Conservation (phyloP, 805 yeast species). For the Debaryomyces hansenii region DNA sequence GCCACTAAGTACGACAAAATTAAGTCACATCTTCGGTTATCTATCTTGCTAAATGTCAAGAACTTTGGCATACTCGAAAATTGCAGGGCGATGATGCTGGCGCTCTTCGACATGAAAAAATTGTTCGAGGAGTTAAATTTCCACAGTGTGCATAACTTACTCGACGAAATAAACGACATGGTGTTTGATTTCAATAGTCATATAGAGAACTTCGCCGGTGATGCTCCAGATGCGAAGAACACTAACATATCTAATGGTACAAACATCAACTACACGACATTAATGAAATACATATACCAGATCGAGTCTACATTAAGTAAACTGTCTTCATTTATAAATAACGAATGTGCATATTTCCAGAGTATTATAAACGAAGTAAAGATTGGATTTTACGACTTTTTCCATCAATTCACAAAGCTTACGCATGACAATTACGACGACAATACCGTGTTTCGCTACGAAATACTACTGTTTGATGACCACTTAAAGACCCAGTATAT, state of each 20-base stretch:
- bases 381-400: conserved; percentile 10
- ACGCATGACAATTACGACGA: neutral
- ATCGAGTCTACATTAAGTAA: conserved; percentile 7
- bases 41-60: conserved; percentile 10
- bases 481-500: conserved; percentile 9
- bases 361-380: conserved; percentile 8
- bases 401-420: conserved; percentile 4
- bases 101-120: conserved; percentile 9
- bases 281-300: conserved; percentile 1
- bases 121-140: conserved; percentile 5
- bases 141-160: conserved; percentile 7
- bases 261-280: neutral
- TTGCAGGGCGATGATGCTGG: conserved; percentile 13
- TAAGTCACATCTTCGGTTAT: conserved; percentile 5
- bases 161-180: conserved; percentile 11
- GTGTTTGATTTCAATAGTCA: conserved; percentile 10
- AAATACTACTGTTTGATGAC: conserved; percentile 16
- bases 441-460: conserved; percentile 9
- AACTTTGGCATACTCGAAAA: conserved; percentile 11
- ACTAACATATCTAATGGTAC: neutral
- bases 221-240: neutral
- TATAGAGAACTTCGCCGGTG: conserved; percentile 1
- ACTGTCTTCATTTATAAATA: conserved; percentile 6
- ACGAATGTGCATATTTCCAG: conserved; percentile 9
- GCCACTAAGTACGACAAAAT: conserved; percentile 5